phyloP scores from a whole-genome alignment of 2,329 filamentous ascomycete species.

The Trichophyton benhamiae region DNA sequence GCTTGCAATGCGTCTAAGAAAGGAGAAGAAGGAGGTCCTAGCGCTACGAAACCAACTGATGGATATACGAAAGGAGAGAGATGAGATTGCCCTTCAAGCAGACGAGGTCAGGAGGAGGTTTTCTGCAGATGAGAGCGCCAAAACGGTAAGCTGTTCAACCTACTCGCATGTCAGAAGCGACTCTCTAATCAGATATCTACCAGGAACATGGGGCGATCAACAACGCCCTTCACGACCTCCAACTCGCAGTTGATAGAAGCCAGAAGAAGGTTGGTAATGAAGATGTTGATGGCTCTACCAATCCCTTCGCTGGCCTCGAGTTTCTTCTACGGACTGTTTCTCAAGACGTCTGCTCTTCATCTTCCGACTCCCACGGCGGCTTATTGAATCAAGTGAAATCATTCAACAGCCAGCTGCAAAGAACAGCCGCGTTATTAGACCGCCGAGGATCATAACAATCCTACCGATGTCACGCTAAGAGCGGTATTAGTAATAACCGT shows the following conservation, averaged over 20 bases:
- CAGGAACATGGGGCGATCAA: slow-evolving; percentile 31
- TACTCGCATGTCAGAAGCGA: neutral
- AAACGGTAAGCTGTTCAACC: slow-evolving; percentile 20
- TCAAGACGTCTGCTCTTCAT: slow-evolving; percentile 29
- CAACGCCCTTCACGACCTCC: slow-evolving; percentile 31
- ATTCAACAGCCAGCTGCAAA: slow-evolving; percentile 34
- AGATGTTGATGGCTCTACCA: slow-evolving; percentile 5
- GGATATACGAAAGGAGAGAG: slow-evolving; percentile 36
- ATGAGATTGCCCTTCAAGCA: slow-evolving; percentile 38
- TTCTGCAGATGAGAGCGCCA: slow-evolving; percentile 27
- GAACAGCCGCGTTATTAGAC: neutral
- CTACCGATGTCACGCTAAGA: too few species aligned
- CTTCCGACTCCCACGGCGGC: slow-evolving; percentile 29
- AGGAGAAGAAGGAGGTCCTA: slow-evolving; percentile 34
- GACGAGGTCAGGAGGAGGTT: slow-evolving; percentile 37
- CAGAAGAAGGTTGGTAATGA: slow-evolving; percentile 17
- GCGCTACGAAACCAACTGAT: slow-evolving; percentile 38
- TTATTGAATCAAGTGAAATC: slow-evolving; percentile 29
- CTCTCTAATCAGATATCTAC: neutral
- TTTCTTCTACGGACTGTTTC: slow-evolving; percentile 33
- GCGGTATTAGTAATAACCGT: too few species aligned
- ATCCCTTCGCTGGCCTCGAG: slow-evolving; percentile 28
- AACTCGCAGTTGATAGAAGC: slow-evolving; percentile 30
- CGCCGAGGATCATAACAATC: neutral
- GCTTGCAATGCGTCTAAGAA: slow-evolving; percentile 35